Evolutionary conservation across 352 stramenopile species (phyloP).

Genomic region (Pythium pectinolyticum): DNA sequence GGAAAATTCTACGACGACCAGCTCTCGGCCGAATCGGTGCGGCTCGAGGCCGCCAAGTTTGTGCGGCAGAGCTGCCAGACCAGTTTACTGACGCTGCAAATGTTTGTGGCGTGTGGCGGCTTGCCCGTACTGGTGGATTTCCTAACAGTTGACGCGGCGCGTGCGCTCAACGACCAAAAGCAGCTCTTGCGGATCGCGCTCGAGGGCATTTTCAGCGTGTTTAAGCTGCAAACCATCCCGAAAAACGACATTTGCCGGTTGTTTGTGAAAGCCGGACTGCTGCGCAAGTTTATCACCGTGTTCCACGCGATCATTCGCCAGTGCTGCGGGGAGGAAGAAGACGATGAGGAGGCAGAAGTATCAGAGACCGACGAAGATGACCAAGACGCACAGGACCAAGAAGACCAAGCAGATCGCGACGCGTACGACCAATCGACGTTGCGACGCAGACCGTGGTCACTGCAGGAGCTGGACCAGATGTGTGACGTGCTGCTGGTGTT

Average conservation of each 20-base stretch:
- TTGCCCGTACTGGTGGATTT: constrained; percentile 87
- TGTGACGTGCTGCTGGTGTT: constrained; percentile 90
- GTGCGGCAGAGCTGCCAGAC: constrained; percentile 88
- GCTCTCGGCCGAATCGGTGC: constrained; percentile 55
- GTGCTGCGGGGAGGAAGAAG: constrained; percentile 19
- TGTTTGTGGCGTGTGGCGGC: constrained; percentile 92
- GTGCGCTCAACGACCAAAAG: constrained; percentile 39
- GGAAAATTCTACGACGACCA: constrained; percentile 15
- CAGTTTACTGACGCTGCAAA: constrained; percentile 88
- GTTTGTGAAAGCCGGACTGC: constrained; percentile 91
- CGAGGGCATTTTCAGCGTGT: constrained; percentile 90
- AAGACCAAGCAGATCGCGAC: constrained; percentile 13
- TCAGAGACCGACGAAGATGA: constrained; percentile 17
- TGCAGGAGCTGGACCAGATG: constrained; percentile 75
- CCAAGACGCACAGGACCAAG: neutral
- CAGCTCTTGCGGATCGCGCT: constrained; percentile 82
- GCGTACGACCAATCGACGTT: constrained; percentile 25
- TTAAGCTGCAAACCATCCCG: constrained; percentile 89
- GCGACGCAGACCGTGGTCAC: constrained; percentile 39
- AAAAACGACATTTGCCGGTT: constrained; percentile 94
- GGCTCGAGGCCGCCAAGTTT: constrained; percentile 87
- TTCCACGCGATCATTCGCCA: constrained; percentile 74
- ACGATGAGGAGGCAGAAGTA: neutral
- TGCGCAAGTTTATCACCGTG: constrained; percentile 86
- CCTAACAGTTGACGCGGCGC: constrained; percentile 41